phyloP scores from a whole-genome alignment of 2,329 filamentous ascomycete genomes.

The Colletotrichum aenigma region DNA sequence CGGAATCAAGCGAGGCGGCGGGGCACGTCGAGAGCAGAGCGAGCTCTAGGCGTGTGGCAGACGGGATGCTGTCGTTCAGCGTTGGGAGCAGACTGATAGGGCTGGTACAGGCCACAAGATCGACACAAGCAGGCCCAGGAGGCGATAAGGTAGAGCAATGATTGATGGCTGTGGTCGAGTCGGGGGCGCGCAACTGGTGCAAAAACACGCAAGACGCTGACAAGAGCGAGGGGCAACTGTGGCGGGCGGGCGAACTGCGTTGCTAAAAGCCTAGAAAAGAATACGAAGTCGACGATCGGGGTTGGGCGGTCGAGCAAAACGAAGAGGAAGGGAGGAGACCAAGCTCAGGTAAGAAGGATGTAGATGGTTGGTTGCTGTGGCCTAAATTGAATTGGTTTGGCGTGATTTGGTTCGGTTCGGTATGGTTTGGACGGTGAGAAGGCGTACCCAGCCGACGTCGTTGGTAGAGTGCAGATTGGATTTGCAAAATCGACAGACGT shows the following conservation, averaged over 20 bases:
- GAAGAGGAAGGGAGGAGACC: neutral
- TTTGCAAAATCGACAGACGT: neutral
- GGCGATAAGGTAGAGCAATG: neutral
- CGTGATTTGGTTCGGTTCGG: neutral
- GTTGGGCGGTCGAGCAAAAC: neutral
- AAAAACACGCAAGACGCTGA: conserved; percentile 6
- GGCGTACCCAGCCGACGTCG: neutral
- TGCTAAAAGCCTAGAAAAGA: neutral
- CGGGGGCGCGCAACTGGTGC: neutral
- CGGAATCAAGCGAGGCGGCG: neutral
- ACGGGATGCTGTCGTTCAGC: neutral
- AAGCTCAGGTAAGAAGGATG: neutral
- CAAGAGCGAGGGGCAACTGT: conserved; percentile 1
- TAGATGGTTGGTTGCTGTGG: neutral
- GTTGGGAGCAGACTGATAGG: neutral
- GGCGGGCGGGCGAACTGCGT: neutral
- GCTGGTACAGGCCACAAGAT: neutral
- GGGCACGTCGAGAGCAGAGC: conserved; percentile 3
- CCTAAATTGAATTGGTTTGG: neutral
- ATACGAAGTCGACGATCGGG: neutral
- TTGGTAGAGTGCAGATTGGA: neutral
- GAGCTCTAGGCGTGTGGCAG: neutral
- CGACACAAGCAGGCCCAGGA: neutral
- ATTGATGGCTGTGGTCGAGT: neutral
- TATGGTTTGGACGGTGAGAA: neutral